Evolutionary conservation across 2,329 filamentous ascomycete genomes (phyloP).

Genomic region (Zymoseptoria ardabiliae): DNA sequence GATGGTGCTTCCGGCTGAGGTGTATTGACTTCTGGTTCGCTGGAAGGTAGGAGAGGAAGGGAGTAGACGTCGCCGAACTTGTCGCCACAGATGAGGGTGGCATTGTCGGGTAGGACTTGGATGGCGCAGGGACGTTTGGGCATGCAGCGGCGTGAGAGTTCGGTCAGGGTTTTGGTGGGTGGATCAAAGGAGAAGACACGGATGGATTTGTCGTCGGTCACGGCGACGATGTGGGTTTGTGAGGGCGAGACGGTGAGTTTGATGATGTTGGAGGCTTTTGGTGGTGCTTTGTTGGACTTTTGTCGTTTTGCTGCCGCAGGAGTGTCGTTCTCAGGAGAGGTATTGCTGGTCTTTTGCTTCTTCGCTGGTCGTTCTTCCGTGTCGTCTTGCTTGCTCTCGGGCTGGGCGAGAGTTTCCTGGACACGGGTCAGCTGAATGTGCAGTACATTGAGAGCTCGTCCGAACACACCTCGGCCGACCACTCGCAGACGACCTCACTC

Average conservation of each 20-base stretch:
- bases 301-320: background rate
- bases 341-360: slow-evolving; percentile 27
- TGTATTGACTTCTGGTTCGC: slow-evolving; percentile 18
- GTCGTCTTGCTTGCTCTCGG: slow-evolving; percentile 7
- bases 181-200: slow-evolving; percentile 57
- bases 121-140: slow-evolving; percentile 82
- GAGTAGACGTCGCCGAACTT: slow-evolving; percentile 97
- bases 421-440: background rate
- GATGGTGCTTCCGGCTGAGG: slow-evolving; percentile 17
- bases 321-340: slow-evolving; percentile 30
- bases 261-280: slow-evolving; percentile 55
- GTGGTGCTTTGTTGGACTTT: slow-evolving; percentile 8
- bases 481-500: slow-evolving; percentile 53
- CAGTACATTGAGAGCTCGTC: background rate
- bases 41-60: slow-evolving; percentile 58
- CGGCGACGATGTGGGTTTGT: slow-evolving; percentile 62
- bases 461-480: slow-evolving; percentile 38
- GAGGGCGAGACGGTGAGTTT: slow-evolving; percentile 58
- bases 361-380: slow-evolving; percentile 22
- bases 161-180: slow-evolving; percentile 42
- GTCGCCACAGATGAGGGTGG: slow-evolving; percentile 74
- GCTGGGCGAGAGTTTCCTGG: background rate
- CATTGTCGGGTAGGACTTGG: slow-evolving; percentile 58
- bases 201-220: slow-evolving; percentile 87
- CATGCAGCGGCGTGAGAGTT: slow-evolving; percentile 73